A percentile compares a stretch with the other conserved stretches of the same genome.
Evolutionary conservation across 208 protist species (phyloP).

Genomic region (Crithidia expoeki): DNA sequence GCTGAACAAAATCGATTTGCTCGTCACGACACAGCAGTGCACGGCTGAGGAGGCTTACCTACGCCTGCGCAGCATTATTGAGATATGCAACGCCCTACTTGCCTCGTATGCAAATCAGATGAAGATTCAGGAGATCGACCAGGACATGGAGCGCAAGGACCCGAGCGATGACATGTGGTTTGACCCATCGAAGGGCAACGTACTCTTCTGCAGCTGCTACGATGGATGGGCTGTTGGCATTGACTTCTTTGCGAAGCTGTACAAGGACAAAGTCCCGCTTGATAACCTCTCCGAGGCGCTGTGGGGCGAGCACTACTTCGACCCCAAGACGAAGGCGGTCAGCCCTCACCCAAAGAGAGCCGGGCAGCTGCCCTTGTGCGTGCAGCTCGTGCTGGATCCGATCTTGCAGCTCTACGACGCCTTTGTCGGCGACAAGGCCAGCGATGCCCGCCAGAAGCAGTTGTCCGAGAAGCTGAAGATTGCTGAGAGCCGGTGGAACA

Average conservation of each 20-base stretch:
- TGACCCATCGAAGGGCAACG: constrained; percentile 96
- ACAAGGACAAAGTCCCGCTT: constrained; percentile 86
- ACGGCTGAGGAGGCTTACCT: constrained; percentile 91
- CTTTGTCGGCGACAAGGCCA: constrained; percentile 66
- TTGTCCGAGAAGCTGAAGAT: constrained; percentile 74
- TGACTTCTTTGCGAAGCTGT: constrained; percentile 91
- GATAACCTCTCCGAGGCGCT: constrained; percentile 82
- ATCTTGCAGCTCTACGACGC: constrained; percentile 96
- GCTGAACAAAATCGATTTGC: constrained; percentile 99
- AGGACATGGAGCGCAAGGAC: constrained; percentile 79
- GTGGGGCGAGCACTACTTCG: constrained; percentile 97
- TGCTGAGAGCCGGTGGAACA: constrained; percentile 75
- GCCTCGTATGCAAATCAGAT: constrained; percentile 84
- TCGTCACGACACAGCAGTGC: constrained; percentile 94
- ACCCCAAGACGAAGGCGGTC: constrained; percentile 94
- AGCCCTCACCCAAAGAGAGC: constrained; percentile 59
- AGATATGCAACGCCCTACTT: constrained; percentile 93
- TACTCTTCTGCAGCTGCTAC: constrained; percentile 96
- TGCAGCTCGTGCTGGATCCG: constrained; percentile 96
- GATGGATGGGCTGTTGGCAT: constrained; percentile 94
- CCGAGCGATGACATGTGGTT: constrained; percentile 95
- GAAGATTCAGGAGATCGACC: constrained; percentile 83
- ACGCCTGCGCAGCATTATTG: constrained; percentile 93
- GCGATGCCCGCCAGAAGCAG: constrained; percentile 79
- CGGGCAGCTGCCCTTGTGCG: constrained; percentile 92